phyloP scores from a whole-genome alignment of 331 rosid species.

The Spiraea crenata region DNA sequence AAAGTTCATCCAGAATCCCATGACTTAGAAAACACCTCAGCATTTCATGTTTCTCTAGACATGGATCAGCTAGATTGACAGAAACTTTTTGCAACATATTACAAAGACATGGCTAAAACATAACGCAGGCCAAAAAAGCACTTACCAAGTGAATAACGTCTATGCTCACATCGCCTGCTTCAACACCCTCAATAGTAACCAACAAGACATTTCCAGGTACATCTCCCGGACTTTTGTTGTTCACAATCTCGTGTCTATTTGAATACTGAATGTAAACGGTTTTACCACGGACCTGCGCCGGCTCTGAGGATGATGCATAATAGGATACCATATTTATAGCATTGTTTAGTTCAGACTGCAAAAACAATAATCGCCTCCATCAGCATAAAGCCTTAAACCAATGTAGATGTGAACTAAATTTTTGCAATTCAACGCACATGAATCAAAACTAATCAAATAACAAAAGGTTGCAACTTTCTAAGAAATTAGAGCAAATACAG shows the following conservation, averaged over 20 bases:
- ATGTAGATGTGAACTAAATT: neutral
- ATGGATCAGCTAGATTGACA: conserved; percentile 11
- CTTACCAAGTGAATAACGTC: conserved; percentile 82
- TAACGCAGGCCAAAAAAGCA: conserved; percentile 12
- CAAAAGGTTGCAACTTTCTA: no score
- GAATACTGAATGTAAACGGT: conserved; percentile 85
- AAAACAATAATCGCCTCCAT: conserved; percentile 21
- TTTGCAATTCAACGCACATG: neutral
- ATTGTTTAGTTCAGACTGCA: conserved; percentile 77
- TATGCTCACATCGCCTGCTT: conserved; percentile 92
- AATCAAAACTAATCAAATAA: no score
- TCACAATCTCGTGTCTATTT: conserved; percentile 82
- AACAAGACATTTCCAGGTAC: conserved; percentile 84
- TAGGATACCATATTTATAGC: conserved; percentile 90
- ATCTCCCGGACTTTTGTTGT: conserved; percentile 83
- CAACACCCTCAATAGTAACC: conserved; percentile 84
- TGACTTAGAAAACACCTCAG: conserved; percentile 3
- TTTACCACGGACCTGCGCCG: conserved; percentile 82
- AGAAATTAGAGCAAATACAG: no score
- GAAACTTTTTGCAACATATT: conserved; percentile 14
- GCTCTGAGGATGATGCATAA: conserved; percentile 82
- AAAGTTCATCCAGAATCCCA: neutral
- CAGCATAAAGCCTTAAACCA: neutral
- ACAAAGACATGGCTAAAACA: conserved; percentile 8
- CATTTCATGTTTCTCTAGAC: conserved; percentile 14